Conservation (phyloP, 169 alveolate species). For the Plasmodium vinckei region DNA sequence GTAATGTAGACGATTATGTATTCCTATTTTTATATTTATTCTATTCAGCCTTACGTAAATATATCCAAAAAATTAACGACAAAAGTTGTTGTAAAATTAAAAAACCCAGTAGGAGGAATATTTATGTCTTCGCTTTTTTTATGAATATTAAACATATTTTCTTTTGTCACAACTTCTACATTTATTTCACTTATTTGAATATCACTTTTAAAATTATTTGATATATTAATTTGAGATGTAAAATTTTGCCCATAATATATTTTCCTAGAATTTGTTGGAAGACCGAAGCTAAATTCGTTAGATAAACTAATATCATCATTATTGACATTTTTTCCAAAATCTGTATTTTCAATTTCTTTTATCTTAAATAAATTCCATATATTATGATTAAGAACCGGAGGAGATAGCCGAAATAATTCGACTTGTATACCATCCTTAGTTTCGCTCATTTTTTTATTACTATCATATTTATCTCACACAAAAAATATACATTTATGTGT, state of each 20-base stretch:
- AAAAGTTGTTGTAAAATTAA: slow-evolving; percentile 36
- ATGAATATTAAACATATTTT: slow-evolving; percentile 40
- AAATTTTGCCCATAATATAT: slow-evolving; percentile 46
- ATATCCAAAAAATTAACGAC: slow-evolving; percentile 32
- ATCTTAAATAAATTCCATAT: slow-evolving; percentile 67
- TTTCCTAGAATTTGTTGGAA: slow-evolving; percentile 53
- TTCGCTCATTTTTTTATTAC: slow-evolving; percentile 35
- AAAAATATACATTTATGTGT: not conserved
- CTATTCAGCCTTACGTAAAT: slow-evolving; percentile 25
- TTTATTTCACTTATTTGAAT: slow-evolving; percentile 30
- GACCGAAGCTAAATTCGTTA: slow-evolving; percentile 58
- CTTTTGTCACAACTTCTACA: slow-evolving; percentile 43
- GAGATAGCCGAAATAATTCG: slow-evolving; percentile 54
- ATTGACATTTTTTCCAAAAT: slow-evolving; percentile 24
- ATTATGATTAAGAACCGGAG: slow-evolving; percentile 31
- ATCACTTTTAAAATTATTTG: slow-evolving; percentile 63
- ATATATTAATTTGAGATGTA: slow-evolving; percentile 38
- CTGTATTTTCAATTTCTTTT: slow-evolving; percentile 16
- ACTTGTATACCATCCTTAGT: slow-evolving; percentile 59
- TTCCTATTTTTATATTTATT: not conserved
- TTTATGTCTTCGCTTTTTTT: slow-evolving; percentile 23
- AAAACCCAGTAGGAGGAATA: slow-evolving; percentile 25
- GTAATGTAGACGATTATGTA: not conserved
- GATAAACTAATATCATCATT: slow-evolving; percentile 40
- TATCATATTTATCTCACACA: not conserved